A percentile compares a stretch with the other conserved stretches of the same genome.
These are phyloP conservation scores for Exobasidium rhododendri DNA, from an alignment of 1,284 basidiomycete species.

Conservation along the genomic window DNA sequence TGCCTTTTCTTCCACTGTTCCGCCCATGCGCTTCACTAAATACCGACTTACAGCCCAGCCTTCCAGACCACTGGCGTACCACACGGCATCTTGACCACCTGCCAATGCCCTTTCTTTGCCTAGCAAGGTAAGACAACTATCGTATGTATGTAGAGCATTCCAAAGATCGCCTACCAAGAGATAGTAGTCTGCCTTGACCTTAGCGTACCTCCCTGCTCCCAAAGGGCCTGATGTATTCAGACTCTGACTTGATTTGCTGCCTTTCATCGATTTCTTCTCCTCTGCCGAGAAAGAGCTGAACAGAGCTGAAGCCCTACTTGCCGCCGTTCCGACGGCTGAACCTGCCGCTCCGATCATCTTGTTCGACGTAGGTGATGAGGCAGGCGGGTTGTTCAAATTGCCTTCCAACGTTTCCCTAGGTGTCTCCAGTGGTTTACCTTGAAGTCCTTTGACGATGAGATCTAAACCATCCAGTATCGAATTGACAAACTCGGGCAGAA, in stretches of 20 bases:
- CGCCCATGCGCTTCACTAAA: constrained; percentile 45
- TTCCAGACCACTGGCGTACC: constrained; percentile 52
- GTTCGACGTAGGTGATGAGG: constrained; percentile 6
- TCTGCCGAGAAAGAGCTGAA: constrained; percentile 29
- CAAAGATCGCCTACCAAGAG: constrained; percentile 49
- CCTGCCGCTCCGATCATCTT: constrained; percentile 16
- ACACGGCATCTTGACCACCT: constrained; percentile 52
- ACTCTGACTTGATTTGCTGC: constrained; percentile 1
- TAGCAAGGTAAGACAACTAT: constrained; percentile 27
- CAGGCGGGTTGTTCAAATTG: constrained; percentile 6
- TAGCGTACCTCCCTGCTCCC: constrained; percentile 38
- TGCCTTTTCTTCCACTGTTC: constrained; percentile 36
- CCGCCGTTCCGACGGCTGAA: constrained; percentile 19
- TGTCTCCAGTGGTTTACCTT: constrained; percentile 48
- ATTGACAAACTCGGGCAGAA: constrained; percentile 43
- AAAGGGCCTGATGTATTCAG: constrained; percentile 25
- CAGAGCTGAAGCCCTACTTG: constrained; percentile 32
- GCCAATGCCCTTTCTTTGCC: constrained; percentile 51
- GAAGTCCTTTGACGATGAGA: constrained; percentile 31
- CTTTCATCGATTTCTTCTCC: background rate
- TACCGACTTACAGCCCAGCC: constrained; percentile 49
- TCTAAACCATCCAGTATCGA: constrained; percentile 44
- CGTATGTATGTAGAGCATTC: constrained; percentile 43
- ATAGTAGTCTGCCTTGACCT: constrained; percentile 43
- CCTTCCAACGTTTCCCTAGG: constrained; percentile 51